Base-by-base conservation (phyloP, 2,329 filamentous ascomycete genomes). In the Massarina eburnea region DNA sequence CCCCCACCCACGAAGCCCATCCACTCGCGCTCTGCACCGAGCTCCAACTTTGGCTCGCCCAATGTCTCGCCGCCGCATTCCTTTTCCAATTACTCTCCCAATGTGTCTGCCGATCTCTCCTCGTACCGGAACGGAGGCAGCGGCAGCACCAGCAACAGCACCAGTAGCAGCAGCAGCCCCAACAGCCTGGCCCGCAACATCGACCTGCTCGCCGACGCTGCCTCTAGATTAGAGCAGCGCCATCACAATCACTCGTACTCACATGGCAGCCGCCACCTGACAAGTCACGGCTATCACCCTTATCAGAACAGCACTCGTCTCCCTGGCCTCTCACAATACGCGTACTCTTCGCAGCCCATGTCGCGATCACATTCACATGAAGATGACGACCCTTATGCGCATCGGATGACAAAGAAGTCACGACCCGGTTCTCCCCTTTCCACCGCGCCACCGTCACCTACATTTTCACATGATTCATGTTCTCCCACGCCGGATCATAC, bases 401-500 rank as follows among this genome's bases (percentile, higher is more conserved):
- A 90, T 66, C 81, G 88, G 49, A 83, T 86, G 59, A 81, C 87
- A 20, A 97, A 97, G 79, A 85, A 91, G 53, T 97, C 92, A 49
- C 80, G 92, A 59, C 92, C 94, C 34, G 94, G 91, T 70, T 96
- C 92, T 27, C 94, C 92, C 42, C 90, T 95, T 73, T 96, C 91
- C 8, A 97, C 92, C 2, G 92, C 92, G 38, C 94, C 94, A 17
- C 95, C 92, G 20, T 97, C 92, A 24, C 92, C 92, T 20, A 96
- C 91, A 3, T 96, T 96, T 71, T 96, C 92, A 2, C 91, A 96
- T 73, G 91, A 96, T 71, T 96, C 92, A 9, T 81, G 92, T 37
- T 97, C 92, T 8, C 94, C 92, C 4, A 99, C 92, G 1, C 94
- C 92, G 9, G 92, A 97, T 65, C 91, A 96, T 76, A 97, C 94